These are phyloP conservation scores for Abrus pulchellus DNA, from an alignment of 306 rosid genomes.

Conservation along the genomic window DNA sequence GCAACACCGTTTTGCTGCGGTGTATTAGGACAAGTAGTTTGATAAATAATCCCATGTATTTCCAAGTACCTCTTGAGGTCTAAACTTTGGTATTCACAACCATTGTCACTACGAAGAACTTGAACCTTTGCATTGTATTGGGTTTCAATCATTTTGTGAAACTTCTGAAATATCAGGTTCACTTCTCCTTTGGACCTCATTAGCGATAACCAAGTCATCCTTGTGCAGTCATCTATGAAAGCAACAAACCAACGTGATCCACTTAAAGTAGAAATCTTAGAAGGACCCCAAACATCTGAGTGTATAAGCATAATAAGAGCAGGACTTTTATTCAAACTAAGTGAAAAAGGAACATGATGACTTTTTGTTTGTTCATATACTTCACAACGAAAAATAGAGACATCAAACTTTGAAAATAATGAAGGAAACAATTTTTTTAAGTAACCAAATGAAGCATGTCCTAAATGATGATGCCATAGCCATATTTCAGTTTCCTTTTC, in stretches of 20 bases:
- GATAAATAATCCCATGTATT: background rate
- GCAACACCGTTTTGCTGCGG: slow-evolving; percentile 28
- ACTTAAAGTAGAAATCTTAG: background rate
- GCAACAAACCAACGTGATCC: slow-evolving; percentile 35
- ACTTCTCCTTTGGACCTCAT: slow-evolving; percentile 13
- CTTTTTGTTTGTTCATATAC: too few species aligned
- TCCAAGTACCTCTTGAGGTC: background rate
- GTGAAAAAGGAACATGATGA: background rate
- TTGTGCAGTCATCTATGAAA: slow-evolving; percentile 28
- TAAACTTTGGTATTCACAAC: slow-evolving; percentile 4
- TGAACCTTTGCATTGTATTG: slow-evolving; percentile 18
- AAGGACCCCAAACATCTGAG: background rate
- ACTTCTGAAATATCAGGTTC: background rate
- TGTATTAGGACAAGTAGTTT: slow-evolving; percentile 29
- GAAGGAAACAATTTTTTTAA: too few species aligned
- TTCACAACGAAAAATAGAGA: too few species aligned
- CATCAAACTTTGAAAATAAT: too few species aligned
- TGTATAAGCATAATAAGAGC: background rate
- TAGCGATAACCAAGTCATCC: background rate
- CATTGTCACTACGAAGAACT: slow-evolving; percentile 9
- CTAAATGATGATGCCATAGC: too few species aligned
- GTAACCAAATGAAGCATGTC: too few species aligned
- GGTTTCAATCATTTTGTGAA: slow-evolving; percentile 28
- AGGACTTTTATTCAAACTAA: background rate
- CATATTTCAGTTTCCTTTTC: too few species aligned